phyloP scores from a whole-genome alignment of 495 filamentous ascomycete species.

The Amniculicola lignicola region DNA sequence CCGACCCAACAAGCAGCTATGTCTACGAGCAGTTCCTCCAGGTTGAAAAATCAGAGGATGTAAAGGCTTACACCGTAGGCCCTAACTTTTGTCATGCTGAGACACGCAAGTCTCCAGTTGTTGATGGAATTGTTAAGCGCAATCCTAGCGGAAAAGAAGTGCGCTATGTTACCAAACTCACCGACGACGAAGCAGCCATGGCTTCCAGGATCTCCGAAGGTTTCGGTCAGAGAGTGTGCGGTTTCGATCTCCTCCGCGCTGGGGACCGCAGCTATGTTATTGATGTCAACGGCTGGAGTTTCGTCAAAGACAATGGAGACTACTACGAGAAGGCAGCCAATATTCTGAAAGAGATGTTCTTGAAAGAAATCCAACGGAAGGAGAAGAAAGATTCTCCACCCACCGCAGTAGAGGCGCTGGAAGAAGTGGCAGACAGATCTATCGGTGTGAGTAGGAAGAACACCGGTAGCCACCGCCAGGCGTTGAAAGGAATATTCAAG shows the following conservation, averaged over 20 bases:
- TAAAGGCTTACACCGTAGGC: constrained; percentile 98
- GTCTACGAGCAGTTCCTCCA: constrained; percentile 96
- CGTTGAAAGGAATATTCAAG: constrained; percentile 52
- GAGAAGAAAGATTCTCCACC: constrained; percentile 43
- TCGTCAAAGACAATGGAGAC: constrained; percentile 98
- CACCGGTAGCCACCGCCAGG: constrained; percentile 42
- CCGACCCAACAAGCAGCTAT: constrained; percentile 75
- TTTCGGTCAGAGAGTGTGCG: constrained; percentile 93
- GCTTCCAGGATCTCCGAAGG: constrained; percentile 85
- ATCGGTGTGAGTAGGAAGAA: constrained; percentile 41
- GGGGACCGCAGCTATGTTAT: constrained; percentile 92
- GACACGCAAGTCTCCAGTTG: constrained; percentile 93
- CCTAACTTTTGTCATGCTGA: constrained; percentile 93
- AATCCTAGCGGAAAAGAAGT: constrained; percentile 98
- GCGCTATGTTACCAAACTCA: constrained; percentile 84
- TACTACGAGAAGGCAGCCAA: constrained; percentile 90
- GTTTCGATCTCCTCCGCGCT: constrained; percentile 89
- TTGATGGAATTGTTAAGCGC: constrained; percentile 90
- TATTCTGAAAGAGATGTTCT: constrained; percentile 82
- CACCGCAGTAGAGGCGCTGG: constrained; percentile 16
- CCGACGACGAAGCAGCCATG: constrained; percentile 75
- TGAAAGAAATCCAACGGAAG: constrained; percentile 64
- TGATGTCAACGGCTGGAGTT: constrained; percentile 99
- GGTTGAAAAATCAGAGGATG: constrained; percentile 93
- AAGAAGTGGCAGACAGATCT: constrained; percentile 24